Evolutionary conservation across 768 basidiomycete genomes (phyloP).

Genomic region (Melanogaster broomeanus): DNA sequence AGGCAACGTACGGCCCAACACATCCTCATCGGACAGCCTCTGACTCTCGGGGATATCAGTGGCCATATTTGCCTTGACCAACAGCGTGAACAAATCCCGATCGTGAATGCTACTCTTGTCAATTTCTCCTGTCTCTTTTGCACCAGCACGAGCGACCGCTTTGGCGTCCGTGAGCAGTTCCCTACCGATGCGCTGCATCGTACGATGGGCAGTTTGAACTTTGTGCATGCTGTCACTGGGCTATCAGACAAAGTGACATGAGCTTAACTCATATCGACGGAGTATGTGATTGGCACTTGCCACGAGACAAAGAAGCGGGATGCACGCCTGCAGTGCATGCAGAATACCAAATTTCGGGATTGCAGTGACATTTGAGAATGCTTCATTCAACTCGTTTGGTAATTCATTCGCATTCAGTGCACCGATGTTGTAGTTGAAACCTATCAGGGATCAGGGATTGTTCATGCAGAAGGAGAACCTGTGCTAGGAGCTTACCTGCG

Average conservation of each 20-base stretch:
- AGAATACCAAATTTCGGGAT: slow-evolving; percentile 17
- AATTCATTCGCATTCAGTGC: too few relatives aligned
- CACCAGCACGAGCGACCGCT: slow-evolving; percentile 28
- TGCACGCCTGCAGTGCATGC: slow-evolving; percentile 32
- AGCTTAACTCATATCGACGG: background rate
- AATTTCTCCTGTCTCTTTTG: slow-evolving; percentile 28
- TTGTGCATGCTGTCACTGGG: slow-evolving; percentile 18
- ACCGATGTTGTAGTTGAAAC: slow-evolving; percentile 40
- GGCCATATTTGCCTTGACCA: slow-evolving; percentile 68
- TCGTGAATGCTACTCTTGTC: slow-evolving; percentile 36
- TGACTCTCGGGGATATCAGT: too few relatives aligned
- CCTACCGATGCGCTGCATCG: slow-evolving; percentile 52
- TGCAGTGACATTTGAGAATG: slow-evolving; percentile 22
- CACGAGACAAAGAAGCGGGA: slow-evolving; percentile 40
- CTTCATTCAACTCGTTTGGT: too few relatives aligned
- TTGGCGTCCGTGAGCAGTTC: slow-evolving; percentile 55
- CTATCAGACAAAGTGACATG: slow-evolving; percentile 18
- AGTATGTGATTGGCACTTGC: slow-evolving; percentile 26
- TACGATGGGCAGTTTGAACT: slow-evolving; percentile 32
- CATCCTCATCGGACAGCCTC: too few relatives aligned
- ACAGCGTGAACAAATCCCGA: slow-evolving; percentile 60
- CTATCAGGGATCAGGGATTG: slow-evolving; percentile 20
- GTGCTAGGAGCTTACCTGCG: slow-evolving; percentile 31
- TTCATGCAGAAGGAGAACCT: background rate
- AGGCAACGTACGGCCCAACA: too few relatives aligned